Evolutionary conservation across 306 rosid species (phyloP).

Genomic region (Prunus campanulata): DNA sequence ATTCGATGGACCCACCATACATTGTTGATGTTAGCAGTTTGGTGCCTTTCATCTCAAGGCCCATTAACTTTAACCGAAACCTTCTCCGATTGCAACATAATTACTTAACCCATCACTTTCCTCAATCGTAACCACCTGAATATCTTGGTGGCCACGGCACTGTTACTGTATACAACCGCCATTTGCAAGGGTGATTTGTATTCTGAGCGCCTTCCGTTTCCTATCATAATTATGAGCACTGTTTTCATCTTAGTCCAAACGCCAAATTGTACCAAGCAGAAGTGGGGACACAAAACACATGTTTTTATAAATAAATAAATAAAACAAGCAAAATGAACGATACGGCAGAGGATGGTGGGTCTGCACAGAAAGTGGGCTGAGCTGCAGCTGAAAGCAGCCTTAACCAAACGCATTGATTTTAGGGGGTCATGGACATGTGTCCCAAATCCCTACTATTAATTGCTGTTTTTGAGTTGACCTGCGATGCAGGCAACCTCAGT

Average conservation of each 20-base stretch:
- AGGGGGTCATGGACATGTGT: background rate
- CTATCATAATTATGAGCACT: background rate
- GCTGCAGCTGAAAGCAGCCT: background rate
- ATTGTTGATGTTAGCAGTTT: no score
- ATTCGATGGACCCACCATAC: no score
- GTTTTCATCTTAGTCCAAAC: background rate
- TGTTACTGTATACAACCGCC: background rate
- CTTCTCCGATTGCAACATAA: background rate
- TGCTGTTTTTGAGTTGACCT: slow-evolving; percentile 1
- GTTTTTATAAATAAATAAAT: no score
- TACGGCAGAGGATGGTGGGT: no score
- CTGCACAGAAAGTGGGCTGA: background rate
- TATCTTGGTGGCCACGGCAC: background rate
- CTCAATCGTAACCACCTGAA: background rate
- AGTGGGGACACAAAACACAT: background rate
- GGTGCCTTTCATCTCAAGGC: no score
- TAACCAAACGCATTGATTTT: slow-evolving; percentile 2
- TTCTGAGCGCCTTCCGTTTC: background rate
- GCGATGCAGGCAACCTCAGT: background rate
- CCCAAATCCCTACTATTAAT: background rate
- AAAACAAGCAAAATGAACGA: no score
- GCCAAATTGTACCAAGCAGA: background rate
- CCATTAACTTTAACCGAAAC: no score
- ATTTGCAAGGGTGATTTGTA: background rate
- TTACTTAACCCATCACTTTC: background rate